Evolutionary conservation across 257 asterid species (phyloP).

Genomic region (Anisodus acutangulus): DNA sequence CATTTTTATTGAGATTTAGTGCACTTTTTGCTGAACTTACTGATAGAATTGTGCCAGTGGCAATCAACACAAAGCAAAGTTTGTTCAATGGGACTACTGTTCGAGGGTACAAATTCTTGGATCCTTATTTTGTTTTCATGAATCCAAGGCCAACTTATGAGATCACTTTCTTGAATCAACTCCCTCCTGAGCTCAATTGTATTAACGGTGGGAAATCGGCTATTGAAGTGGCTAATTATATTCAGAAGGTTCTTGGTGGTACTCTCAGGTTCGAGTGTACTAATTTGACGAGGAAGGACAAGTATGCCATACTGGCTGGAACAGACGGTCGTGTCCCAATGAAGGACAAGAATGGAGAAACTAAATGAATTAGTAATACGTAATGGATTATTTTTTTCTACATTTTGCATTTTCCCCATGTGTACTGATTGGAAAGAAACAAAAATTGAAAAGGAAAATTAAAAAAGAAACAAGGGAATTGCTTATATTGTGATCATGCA

Average conservation of each 20-base stretch:
- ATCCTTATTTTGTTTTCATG: slow-evolving; percentile 90
- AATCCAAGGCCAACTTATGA: slow-evolving; percentile 87
- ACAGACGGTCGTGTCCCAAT: slow-evolving; percentile 63
- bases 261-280: slow-evolving; percentile 88
- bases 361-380: not conserved
- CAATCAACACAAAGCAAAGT: slow-evolving; percentile 66
- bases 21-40: slow-evolving; percentile 90
- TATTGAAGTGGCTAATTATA: slow-evolving; percentile 79
- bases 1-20: slow-evolving; percentile 75
- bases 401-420: not conserved
- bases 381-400: not conserved
- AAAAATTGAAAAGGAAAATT: not conserved
- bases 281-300: slow-evolving; percentile 76
- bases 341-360: slow-evolving; percentile 36
- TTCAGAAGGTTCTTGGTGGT: slow-evolving; percentile 80
- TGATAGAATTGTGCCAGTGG: slow-evolving; percentile 88
- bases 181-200: slow-evolving; percentile 66
- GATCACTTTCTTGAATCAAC: slow-evolving; percentile 67
- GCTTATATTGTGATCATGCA: not conserved
- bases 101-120: slow-evolving; percentile 67
- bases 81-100: slow-evolving; percentile 83
- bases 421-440: not conserved
- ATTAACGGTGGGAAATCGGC: slow-evolving; percentile 75
- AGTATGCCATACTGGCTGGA: slow-evolving; percentile 83
- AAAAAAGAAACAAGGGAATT: not conserved